Base-by-base conservation (phyloP, 2,329 filamentous ascomycete genomes). In the Fusarium citri region DNA sequence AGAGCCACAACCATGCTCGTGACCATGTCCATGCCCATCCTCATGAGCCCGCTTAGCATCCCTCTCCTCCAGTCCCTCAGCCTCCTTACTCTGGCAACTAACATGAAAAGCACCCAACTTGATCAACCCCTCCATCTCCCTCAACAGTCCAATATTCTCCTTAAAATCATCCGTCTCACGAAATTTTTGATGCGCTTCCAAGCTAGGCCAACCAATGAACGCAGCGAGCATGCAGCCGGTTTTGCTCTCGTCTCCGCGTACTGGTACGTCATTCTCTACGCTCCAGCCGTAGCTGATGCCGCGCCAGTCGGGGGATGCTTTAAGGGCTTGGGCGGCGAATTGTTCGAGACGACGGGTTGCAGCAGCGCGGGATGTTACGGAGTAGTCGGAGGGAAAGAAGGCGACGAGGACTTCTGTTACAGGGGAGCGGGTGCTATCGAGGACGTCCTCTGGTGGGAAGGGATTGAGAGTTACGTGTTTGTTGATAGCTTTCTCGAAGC, bases 201-300 rank as follows among this genome's bases (percentile, higher is more conserved):
- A 67, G 34, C 78, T 81, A 0, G 78, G 70, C 81, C 81, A 83
- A 1, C 79, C 80, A 15, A 83, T 75, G 4, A 81, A 71, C 0
- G 66, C 72, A 1, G 64, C 53, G 2, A 78, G 57, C 56, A 78
- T 53, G 8, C 62, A 74, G 0, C 76, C 76, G 2, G 69, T 70
- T 40, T 75, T 73, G 3, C 51, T 31, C 59, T 79, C 64, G 15
- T 78, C 69, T 37, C 77, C 72, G 47, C 68, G 69, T 4, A 79
- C 46, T 3, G 77, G 66, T 8, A 79, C 73, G 47, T 81, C 74
- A 3, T 73, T 72, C 49, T 80, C 78, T 0, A 77, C 59, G 10
- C 76, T 78, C 78, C 78, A 80, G 9, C 77, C 77, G 28, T 73
- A 74, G 64, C 72, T 74, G 31, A 74, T 73, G 2, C 72, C 72